A percentile compares a stretch with the other conserved stretches of the same genome.
Evolutionary conservation across 139 green algal species (phyloP).

Genomic region (Chlorella sorokiniana): DNA sequence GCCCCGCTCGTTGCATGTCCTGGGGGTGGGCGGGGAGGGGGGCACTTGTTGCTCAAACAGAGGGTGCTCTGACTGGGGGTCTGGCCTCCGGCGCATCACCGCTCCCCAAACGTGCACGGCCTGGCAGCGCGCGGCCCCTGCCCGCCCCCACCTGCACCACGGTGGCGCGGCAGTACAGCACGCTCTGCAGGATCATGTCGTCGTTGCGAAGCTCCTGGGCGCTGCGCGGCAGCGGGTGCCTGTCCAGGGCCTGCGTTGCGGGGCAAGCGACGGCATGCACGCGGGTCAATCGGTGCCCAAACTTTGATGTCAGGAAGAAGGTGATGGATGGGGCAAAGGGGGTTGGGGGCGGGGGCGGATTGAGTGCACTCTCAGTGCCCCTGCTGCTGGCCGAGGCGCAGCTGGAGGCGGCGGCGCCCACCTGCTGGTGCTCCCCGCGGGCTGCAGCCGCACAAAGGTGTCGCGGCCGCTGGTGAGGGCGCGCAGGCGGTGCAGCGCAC

Average conservation of each 20-base stretch:
- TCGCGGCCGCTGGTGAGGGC: conserved; percentile 23
- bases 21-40: not conserved
- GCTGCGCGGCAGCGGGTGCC: not conserved
- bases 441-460: conserved; percentile 32
- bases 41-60: not conserved
- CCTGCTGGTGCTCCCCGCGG: conserved; percentile 27
- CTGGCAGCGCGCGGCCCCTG: not conserved
- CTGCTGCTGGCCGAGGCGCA: no score
- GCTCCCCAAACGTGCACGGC: no score
- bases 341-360: not conserved
- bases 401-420: no score
- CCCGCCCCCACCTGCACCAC: conserved; percentile 1
- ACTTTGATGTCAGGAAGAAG: no score
- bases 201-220: conserved; percentile 33
- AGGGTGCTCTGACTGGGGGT: no score
- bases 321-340: not conserved
- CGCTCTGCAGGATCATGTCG: conserved; percentile 46
- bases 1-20: not conserved
- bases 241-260: not conserved
- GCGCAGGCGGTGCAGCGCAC: conserved; percentile 32
- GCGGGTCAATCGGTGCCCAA: no score
- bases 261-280: not conserved
- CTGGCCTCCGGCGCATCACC: no score
- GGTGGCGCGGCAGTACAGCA: conserved; percentile 1
- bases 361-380: no score